These are phyloP conservation scores for Peronospora farinosa DNA, from an alignment of 352 stramenopile species.

Conservation along the genomic window DNA sequence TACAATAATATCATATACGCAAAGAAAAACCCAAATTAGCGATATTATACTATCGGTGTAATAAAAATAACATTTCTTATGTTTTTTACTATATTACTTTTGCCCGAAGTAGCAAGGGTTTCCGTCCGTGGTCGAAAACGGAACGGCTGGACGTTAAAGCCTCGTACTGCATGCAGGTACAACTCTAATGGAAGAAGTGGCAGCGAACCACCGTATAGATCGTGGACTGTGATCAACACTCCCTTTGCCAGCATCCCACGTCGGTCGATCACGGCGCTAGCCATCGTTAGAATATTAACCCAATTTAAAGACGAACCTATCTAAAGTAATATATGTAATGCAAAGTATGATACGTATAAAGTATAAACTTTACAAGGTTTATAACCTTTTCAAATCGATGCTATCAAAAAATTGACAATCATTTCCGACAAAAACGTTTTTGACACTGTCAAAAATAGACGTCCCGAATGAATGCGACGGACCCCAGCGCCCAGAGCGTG, in stretches of 20 bases:
- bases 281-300: conserved; percentile 25
- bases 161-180: conserved; percentile 33
- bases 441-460: neutral
- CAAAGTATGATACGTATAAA: neutral
- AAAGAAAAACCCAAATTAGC: neutral
- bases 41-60: neutral
- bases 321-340: neutral
- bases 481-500: conserved; percentile 85
- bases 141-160: conserved; percentile 46
- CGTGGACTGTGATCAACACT: conserved; percentile 60
- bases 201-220: conserved; percentile 43
- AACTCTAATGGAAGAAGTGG: conserved; percentile 45
- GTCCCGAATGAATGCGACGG: conserved; percentile 81
- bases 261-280: conserved; percentile 39
- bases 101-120: conserved; percentile 32
- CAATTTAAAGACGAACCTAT: neutral
- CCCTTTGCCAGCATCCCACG: conserved; percentile 41
- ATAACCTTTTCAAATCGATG: no score
- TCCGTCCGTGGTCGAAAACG: conserved; percentile 37
- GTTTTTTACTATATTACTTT: conserved; percentile 22
- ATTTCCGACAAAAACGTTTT: neutral
- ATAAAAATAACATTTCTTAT: neutral
- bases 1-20: neutral
- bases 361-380: neutral
- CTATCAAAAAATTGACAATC: no score